A percentile compares a stretch with the other conserved stretches of the same genome.
phyloP scores from a whole-genome alignment of 2,329 filamentous ascomycete genomes.

The Colletotrichum brevisporum region DNA sequence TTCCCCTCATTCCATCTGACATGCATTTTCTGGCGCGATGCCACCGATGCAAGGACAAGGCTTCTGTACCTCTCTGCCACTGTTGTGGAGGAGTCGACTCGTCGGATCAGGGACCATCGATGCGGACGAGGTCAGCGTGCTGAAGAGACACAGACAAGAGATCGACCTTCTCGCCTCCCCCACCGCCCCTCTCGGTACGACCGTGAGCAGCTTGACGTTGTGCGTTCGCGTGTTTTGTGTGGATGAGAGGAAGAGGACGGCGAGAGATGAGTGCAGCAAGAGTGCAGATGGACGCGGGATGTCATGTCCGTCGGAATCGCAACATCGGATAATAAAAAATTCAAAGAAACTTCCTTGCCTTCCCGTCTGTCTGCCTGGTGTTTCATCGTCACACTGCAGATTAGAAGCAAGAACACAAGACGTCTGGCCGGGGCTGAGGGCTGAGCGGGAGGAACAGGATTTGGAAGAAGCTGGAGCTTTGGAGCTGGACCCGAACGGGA shows the following conservation, averaged over 20 bases:
- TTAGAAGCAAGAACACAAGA: constrained; percentile 2
- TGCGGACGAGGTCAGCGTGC: constrained; percentile 17
- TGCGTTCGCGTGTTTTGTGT: neutral
- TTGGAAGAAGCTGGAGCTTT: neutral
- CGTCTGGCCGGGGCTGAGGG: neutral
- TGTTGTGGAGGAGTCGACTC: neutral
- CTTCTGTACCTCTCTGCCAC: neutral
- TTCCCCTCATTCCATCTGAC: constrained; percentile 23
- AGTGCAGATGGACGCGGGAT: neutral
- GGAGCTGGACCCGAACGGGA: too few relatives aligned
- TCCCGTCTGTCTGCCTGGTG: neutral
- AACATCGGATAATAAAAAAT: constrained; percentile 2
- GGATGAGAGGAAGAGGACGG: neutral
- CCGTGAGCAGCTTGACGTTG: neutral
- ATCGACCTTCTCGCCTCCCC: constrained; percentile 3
- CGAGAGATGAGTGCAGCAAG: too few relatives aligned
- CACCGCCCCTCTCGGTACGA: constrained; percentile 1
- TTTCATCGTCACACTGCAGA: constrained; percentile 21
- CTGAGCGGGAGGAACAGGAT: neutral
- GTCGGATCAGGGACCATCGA: neutral
- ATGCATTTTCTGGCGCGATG: constrained; percentile 28
- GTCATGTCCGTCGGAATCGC: neutral
- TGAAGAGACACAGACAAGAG: neutral
- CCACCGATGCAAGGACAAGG: constrained; percentile 33
- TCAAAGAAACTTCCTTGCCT: too few relatives aligned